Base-by-base conservation (phyloP, 345 rosid genomes). In the Alliaria petiolata region DNA sequence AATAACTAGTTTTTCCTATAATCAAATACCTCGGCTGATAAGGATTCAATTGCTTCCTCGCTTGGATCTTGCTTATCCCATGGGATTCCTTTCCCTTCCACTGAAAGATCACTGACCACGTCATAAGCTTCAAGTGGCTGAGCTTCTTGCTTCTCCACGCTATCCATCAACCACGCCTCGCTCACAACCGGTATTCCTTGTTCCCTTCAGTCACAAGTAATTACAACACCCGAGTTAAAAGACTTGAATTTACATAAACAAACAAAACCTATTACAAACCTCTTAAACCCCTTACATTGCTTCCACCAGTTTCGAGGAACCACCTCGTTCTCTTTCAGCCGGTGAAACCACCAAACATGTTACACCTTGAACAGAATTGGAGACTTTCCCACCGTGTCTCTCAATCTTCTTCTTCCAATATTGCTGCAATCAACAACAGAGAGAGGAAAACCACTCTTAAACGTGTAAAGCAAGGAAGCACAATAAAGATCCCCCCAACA, bases 161-260 rank as follows among this genome's bases (percentile, higher is more conserved):
- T 87, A 62, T 93, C 88, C 0, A 82, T 40, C 83, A 90, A 56
- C 98, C 96, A 90, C 7, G 78, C 82, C 62, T 88, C 92, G 0
- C 89, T 81, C 62, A 88, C 96, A 8, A 90, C 86, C 1, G 78
- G 80, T 8, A 83, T 16, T 20, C 85, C 86, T 68, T 79, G 75
- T 61, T 90, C 93, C 79, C 92, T 90, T 71, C 20, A 10, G 39
- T 0, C 9, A 47, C 20, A 56, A 46, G 19, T 25, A 74, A 44
- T 17, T 20, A 44, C 5, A 30, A n/a, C n/a, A n/a, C n/a, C 26
- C 2, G 2, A 26, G 34, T 57, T 5, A 6, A 43, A 5, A 22
- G 0, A 6, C 0, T 9, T 12, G 4, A 8, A 9, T 35, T 1
- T 4, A 7, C 7, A 9, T 13, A 62, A 43, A 30, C 14, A 42